These are phyloP conservation scores for Sporothrix curviconia DNA, from an alignment of 2,329 filamentous ascomycete genomes.

Conservation along the genomic window DNA sequence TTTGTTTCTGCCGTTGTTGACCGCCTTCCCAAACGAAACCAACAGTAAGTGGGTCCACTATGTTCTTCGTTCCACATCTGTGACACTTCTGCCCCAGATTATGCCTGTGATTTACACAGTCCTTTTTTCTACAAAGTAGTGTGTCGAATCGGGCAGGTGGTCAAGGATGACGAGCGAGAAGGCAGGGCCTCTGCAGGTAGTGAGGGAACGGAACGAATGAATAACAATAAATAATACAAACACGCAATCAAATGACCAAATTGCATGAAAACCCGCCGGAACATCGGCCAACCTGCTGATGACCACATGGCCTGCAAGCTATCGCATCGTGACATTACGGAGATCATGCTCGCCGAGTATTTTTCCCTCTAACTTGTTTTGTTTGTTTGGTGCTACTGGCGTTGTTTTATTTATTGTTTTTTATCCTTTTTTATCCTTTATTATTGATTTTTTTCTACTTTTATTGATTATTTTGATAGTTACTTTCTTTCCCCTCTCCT, in stretches of 20 bases:
- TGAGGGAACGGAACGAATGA: background rate
- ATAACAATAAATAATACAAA: background rate
- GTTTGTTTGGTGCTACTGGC: too few species aligned
- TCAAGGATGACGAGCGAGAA: background rate
- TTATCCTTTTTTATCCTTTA: background rate
- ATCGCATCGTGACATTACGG: background rate
- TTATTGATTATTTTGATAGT: too few species aligned
- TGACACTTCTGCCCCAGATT: conserved; percentile 1
- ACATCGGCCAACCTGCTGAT: background rate
- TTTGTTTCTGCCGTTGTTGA: too few species aligned
- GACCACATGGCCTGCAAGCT: background rate
- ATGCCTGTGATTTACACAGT: background rate
- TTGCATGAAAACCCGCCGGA: too few species aligned
- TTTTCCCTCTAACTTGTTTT: too few species aligned
- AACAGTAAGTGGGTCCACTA: too few species aligned
- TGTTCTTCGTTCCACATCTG: too few species aligned
- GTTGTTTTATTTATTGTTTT: background rate
- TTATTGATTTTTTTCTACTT: background rate
- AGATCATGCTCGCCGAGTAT: background rate
- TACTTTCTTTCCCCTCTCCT: too few species aligned
- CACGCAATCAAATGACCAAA: conserved; percentile 5
- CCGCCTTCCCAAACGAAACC: too few species aligned
- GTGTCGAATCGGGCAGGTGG: conserved; percentile 12
- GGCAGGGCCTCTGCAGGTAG: too few species aligned
- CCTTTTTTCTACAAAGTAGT: too few species aligned